Conservation (phyloP, 306 rosid species). For the Rosa lucieae region DNA sequence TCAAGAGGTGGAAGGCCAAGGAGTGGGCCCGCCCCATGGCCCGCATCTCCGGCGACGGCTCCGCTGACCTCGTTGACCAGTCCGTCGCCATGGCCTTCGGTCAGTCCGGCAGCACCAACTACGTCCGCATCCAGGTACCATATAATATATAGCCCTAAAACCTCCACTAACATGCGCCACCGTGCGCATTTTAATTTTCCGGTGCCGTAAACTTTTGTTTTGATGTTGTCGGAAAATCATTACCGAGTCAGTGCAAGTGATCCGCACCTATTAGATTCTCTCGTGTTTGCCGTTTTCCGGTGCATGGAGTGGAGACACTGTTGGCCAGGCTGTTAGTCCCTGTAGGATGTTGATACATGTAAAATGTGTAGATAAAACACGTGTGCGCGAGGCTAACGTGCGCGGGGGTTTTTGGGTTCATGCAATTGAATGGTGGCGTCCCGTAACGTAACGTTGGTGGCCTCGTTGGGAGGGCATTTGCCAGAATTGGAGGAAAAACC, state of each 20-base stretch:
- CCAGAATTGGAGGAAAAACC: not conserved
- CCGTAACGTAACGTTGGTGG: constrained; percentile 13
- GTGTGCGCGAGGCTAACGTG: constrained; percentile 9
- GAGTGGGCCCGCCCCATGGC: constrained; percentile 95
- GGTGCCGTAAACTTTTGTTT: too few species aligned
- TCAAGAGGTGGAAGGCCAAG: constrained; percentile 76
- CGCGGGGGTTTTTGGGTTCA: constrained; percentile 15
- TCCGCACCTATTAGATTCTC: too few species aligned
- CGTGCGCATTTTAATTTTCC: too few species aligned
- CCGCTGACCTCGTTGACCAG: constrained; percentile 92
- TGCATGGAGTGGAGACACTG: constrained; percentile 17
- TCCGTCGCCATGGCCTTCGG: constrained; percentile 95
- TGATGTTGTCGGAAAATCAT: too few species aligned
- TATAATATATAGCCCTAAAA: not conserved
- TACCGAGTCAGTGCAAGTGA: too few species aligned
- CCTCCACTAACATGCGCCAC: too few species aligned
- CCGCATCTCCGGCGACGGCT: constrained; percentile 80
- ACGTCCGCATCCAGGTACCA: constrained; percentile 91
- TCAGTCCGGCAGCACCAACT: constrained; percentile 66
- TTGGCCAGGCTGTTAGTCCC: constrained; percentile 32
- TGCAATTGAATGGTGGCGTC: constrained; percentile 33
- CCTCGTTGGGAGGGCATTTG: constrained; percentile 1
- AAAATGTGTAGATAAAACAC: not conserved
- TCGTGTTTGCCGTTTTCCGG: too few species aligned
- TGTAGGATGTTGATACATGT: not conserved